A percentile compares a stretch with the other conserved stretches of the same genome.
Evolutionary conservation across 768 basidiomycete genomes (phyloP).

Genomic region (Leccinellum luteum): DNA sequence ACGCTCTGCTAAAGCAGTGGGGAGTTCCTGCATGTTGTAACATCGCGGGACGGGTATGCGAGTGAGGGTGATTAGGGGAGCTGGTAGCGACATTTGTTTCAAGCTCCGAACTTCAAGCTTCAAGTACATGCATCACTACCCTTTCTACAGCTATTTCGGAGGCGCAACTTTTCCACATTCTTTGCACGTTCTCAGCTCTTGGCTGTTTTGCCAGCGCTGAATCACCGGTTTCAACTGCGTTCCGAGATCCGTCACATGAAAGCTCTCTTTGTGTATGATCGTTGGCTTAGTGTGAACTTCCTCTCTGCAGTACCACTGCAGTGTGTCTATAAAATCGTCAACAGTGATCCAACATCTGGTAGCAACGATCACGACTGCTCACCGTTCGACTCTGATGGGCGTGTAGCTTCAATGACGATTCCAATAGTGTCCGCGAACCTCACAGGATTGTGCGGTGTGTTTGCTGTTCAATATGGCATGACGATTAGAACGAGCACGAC

Average conservation of each 20-base stretch:
- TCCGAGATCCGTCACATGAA: slow-evolving; percentile 89
- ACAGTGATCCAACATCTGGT: background rate
- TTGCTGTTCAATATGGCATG: slow-evolving; percentile 49
- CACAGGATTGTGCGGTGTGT: slow-evolving; percentile 95
- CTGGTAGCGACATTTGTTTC: slow-evolving; percentile 6
- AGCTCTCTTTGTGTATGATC: slow-evolving; percentile 79
- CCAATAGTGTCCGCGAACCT: slow-evolving; percentile 90
- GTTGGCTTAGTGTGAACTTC: slow-evolving; percentile 58
- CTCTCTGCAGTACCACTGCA: slow-evolving; percentile 90
- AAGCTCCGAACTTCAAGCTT: slow-evolving; percentile 11
- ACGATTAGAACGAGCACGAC: background rate
- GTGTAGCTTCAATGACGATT: slow-evolving; percentile 82
- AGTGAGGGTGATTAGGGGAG: background rate
- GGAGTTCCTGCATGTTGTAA: slow-evolving; percentile 43
- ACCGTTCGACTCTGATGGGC: slow-evolving; percentile 78
- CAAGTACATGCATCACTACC: background rate
- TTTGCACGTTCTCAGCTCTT: slow-evolving; percentile 63
- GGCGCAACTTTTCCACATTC: slow-evolving; percentile 65
- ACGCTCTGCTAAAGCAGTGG: slow-evolving; percentile 38
- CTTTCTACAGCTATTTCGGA: slow-evolving; percentile 41
- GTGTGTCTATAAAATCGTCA: slow-evolving; percentile 56
- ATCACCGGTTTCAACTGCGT: slow-evolving; percentile 93
- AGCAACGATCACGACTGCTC: slow-evolving; percentile 16
- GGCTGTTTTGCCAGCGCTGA: slow-evolving; percentile 72
- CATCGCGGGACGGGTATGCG: slow-evolving; percentile 36